Conservation (phyloP, 2,329 filamentous ascomycete species). For the Trichoderma arundinaceum region DNA sequence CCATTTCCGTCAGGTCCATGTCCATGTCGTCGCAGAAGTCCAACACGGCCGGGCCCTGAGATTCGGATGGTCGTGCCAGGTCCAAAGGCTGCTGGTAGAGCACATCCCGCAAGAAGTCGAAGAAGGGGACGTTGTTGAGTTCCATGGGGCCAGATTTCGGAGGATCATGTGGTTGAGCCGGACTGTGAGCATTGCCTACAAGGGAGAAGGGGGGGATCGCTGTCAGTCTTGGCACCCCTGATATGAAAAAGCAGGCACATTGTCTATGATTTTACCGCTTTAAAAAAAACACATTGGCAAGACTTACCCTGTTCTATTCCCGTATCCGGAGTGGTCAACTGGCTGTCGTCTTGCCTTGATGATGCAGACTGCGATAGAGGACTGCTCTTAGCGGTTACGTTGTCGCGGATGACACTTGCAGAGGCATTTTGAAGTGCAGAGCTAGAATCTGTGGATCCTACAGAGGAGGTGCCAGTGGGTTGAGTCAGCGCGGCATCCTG, state of each 20-base stretch:
- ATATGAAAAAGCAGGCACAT: background rate
- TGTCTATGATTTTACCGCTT: no score
- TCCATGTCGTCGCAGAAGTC: conserved; percentile 58
- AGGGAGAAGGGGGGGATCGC: background rate
- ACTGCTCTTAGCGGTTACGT: conserved; percentile 38
- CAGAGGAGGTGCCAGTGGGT: background rate
- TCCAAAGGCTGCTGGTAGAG: conserved; percentile 54
- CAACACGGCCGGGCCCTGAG: conserved; percentile 52
- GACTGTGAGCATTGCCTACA: conserved; percentile 30
- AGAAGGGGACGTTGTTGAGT: conserved; percentile 51
- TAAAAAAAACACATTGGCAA: background rate
- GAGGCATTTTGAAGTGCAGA: conserved; percentile 35
- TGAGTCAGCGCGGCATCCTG: conserved; percentile 36
- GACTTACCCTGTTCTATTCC: conserved; percentile 41
- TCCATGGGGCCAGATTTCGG: conserved; percentile 36
- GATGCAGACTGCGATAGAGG: conserved; percentile 37
- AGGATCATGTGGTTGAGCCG: conserved; percentile 25
- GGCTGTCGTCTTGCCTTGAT: conserved; percentile 43
- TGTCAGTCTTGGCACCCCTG: conserved; percentile 18
- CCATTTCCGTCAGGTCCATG: conserved; percentile 58
- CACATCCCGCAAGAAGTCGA: conserved; percentile 58
- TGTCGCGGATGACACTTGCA: conserved; percentile 34
- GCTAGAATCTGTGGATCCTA: conserved; percentile 33
- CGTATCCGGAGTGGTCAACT: conserved; percentile 46
- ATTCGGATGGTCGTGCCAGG: conserved; percentile 45